A percentile compares a stretch with the other conserved stretches of the same genome.
These are phyloP conservation scores for Aspergillus luchuensis DNA, from an alignment of 2,329 filamentous ascomycete species.

Conservation along the genomic window DNA sequence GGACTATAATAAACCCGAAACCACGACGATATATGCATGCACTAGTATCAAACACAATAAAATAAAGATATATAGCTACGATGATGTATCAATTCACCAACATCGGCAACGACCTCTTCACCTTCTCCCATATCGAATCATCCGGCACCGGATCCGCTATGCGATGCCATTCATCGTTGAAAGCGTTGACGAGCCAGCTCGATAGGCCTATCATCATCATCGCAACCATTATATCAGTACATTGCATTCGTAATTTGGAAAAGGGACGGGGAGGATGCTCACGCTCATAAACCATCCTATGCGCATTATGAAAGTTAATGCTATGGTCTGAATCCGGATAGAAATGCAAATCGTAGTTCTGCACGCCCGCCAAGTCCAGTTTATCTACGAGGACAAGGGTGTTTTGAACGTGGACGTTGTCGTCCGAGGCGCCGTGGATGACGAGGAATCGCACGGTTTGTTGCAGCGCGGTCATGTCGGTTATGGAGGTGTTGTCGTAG, in stretches of 20 bases:
- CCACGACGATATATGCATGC: too few species aligned
- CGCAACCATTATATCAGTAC: background rate
- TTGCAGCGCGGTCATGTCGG: constrained; percentile 70
- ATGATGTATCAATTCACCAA: background rate
- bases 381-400: constrained; percentile 84
- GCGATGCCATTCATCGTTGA: constrained; percentile 89
- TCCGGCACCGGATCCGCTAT: constrained; percentile 56
- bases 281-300: constrained; percentile 91
- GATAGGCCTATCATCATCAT: constrained; percentile 36
- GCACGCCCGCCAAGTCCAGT: constrained; percentile 75
- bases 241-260: background rate
- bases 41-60: background rate
- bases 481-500: constrained; percentile 74
- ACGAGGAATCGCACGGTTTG: constrained; percentile 84
- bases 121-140: constrained; percentile 30
- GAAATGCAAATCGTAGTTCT: constrained; percentile 96
- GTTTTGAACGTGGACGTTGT: constrained; percentile 98
- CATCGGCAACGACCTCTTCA: constrained; percentile 23
- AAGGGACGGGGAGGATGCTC: constrained; percentile 41
- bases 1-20: too few species aligned
- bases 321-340: constrained; percentile 96
- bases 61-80: background rate
- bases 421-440: constrained; percentile 95
- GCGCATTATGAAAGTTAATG: constrained; percentile 93
- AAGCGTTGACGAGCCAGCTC: constrained; percentile 95